Conservation (phyloP, 2,329 filamentous ascomycete genomes). For the Sarocladiaceae sp. region DNA sequence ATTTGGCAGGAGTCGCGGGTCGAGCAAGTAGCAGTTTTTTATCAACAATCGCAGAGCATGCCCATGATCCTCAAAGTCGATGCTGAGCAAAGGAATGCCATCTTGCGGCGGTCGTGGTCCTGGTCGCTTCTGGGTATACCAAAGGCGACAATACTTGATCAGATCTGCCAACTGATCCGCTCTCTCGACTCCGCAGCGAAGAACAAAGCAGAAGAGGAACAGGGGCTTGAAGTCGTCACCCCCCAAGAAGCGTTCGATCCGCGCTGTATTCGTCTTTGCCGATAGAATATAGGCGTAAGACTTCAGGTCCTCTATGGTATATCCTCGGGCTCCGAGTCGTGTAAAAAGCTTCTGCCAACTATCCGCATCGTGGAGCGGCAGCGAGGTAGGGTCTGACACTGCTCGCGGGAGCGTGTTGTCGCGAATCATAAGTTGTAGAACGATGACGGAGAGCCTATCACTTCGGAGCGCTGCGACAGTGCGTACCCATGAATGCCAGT, state of each 20-base stretch:
- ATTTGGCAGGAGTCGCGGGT: background rate
- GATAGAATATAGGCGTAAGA: conserved; percentile 7
- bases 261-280: background rate
- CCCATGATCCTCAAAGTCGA: background rate
- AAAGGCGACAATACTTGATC: conserved; percentile 20
- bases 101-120: background rate
- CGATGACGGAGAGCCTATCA: background rate
- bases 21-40: background rate
- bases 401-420: background rate
- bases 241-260: conserved; percentile 9
- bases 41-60: background rate
- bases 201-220: conserved; percentile 9
- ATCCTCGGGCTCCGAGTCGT: background rate
- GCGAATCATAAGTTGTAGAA: conserved; percentile 11
- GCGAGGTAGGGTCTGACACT: background rate
- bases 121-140: conserved; percentile 14
- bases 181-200: background rate
- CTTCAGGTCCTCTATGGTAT: background rate
- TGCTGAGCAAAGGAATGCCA: background rate
- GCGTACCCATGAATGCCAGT: background rate
- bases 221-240: conserved; percentile 6
- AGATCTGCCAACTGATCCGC: conserved; percentile 17
- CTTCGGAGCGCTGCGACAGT: conserved; percentile 4
- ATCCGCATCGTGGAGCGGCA: background rate
- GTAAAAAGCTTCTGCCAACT: background rate